Evolutionary conservation across 2,329 filamentous ascomycete species (phyloP), one percentile per base, ranked within the genome.

Genomic region (Aspergillus japonicus): DNA sequence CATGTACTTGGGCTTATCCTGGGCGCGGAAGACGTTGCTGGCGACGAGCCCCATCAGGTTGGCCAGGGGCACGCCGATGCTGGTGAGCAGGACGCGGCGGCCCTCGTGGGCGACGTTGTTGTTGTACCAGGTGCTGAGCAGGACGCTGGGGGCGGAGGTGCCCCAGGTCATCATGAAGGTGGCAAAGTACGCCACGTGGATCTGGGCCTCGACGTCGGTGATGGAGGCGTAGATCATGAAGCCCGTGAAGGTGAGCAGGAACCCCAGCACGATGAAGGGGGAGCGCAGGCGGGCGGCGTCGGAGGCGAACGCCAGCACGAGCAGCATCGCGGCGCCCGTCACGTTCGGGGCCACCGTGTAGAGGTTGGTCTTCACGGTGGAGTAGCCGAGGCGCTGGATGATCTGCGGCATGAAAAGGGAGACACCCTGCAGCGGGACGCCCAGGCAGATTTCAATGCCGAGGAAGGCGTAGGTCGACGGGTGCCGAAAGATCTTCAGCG

Each of bases 141-240:
- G 79, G 8, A 92, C 89, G 0, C 86, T 89, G 0, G 90, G 89
- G 0, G 89, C 89, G 1, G 86, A 88, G 0, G 89, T 91, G 16
- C 90, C 90, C 87, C 89, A 92, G 11, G 87, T 89, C 88, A 92
- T 91, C 87, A 92, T 89, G 73, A 92, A 93, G 57, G 84, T 87
- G 5, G 89, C 88, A 64, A 87, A 92, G 69, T 92, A 92, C 0
- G 89, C 89, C 1, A 91, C 80, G 3, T 83, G 80, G n/a, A 89
- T 72, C 44, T 89, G 78, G 3, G 78, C 68, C 42, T 84, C 73
- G 16, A 91, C 85, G 65, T 87, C 81, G 29, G 85, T 77, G 59
- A 94, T 88, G 21, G 87, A 81, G 0, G 89, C 88, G 66, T 89
- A 93, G 69, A 94, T 90, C 73, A 92, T 85, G 78, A 94, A 91